Percentiles rank a stretch among this genome's conserved stretches.
These are phyloP conservation scores for Phytophthora uliginosa DNA, from an alignment of 352 stramenopile genomes.

Conservation along the genomic window DNA sequence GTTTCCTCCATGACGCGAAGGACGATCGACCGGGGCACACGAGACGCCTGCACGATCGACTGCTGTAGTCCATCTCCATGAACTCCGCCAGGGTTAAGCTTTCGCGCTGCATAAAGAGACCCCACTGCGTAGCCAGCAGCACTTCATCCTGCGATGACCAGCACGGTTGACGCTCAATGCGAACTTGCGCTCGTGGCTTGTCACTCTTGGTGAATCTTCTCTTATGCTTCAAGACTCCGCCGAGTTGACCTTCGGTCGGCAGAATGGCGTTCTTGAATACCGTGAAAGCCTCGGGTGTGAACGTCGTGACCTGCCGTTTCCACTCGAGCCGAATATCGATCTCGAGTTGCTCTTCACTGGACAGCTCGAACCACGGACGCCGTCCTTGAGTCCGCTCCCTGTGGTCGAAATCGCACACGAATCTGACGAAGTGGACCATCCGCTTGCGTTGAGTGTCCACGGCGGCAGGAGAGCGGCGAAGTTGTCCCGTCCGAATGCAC, in stretches of 20 bases:
- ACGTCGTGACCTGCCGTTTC: conserved; percentile 22
- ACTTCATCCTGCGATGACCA: conserved; percentile 28
- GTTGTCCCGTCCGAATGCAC: conserved; percentile 12
- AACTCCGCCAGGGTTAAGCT: conserved; percentile 16
- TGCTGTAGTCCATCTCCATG: conserved; percentile 7
- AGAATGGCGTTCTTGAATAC: conserved; percentile 19
- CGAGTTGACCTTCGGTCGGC: not conserved
- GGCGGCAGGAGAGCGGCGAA: conserved; percentile 20
- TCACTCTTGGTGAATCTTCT: not conserved
- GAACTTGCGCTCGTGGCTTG: not conserved
- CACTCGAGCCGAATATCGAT: conserved; percentile 20
- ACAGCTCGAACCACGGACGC: conserved; percentile 28
- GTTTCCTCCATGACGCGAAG: conserved; percentile 27
- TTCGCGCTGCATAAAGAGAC: conserved; percentile 15
- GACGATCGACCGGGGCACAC: conserved; percentile 8
- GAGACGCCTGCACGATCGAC: conserved; percentile 11
- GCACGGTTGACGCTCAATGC: not conserved
- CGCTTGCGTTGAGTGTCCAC: conserved; percentile 29
- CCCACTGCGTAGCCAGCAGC: conserved; percentile 12
- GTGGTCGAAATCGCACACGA: conserved; percentile 25
- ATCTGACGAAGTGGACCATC: conserved; percentile 20
- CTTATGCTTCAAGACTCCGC: not conserved
- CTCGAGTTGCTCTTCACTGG: conserved; percentile 9
- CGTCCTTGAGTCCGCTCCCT: not conserved
- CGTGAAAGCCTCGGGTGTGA: conserved; percentile 18